Percentiles rank a stretch among this genome's conserved stretches.
Evolutionary conservation across 371 early-diverging fungal species (phyloP).

Genomic region (Saksenaea oblongispora): DNA sequence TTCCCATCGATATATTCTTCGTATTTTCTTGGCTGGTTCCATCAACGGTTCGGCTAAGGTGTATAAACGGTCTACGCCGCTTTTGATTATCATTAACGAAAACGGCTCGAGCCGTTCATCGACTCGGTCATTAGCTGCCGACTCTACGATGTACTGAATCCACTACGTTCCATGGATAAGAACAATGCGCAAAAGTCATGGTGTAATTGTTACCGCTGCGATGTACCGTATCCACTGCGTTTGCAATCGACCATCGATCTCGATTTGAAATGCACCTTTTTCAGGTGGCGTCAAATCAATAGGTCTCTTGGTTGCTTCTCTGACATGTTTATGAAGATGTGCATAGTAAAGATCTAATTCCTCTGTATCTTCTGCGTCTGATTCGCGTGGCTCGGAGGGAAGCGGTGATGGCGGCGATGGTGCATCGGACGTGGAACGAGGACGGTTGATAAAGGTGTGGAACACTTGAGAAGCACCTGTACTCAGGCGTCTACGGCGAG

Average conservation of each 20-base stretch:
- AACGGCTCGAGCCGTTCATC: slow-evolving; percentile 37
- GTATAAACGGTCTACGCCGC: slow-evolving; percentile 38
- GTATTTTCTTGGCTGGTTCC: slow-evolving; percentile 18
- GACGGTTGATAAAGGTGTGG: slow-evolving; percentile 1
- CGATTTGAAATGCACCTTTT: slow-evolving; percentile 17
- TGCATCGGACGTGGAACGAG: slow-evolving; percentile 10
- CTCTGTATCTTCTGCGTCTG: slow-evolving; percentile 2
- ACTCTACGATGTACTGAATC: slow-evolving; percentile 29
- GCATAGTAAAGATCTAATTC: slow-evolving; percentile 18
- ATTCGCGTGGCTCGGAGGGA: background rate
- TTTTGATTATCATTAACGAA: slow-evolving; percentile 33
- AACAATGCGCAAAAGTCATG: background rate
- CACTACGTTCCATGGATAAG: slow-evolving; percentile 17
- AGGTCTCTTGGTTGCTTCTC: slow-evolving; percentile 23
- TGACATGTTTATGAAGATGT: slow-evolving; percentile 35
- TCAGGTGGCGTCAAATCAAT: slow-evolving; percentile 14
- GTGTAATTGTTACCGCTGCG: slow-evolving; percentile 19
- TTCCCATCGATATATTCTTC: slow-evolving; percentile 42
- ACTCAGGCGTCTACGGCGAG: background rate
- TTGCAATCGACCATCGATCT: slow-evolving; percentile 6
- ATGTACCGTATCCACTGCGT: slow-evolving; percentile 28
- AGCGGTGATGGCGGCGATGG: background rate
- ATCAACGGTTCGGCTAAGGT: slow-evolving; percentile 29
- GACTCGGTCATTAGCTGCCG: slow-evolving; percentile 33
- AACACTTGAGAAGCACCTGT: background rate